Conservation (phyloP, 495 filamentous ascomycete genomes). For the Cladorrhinum samala region DNA sequence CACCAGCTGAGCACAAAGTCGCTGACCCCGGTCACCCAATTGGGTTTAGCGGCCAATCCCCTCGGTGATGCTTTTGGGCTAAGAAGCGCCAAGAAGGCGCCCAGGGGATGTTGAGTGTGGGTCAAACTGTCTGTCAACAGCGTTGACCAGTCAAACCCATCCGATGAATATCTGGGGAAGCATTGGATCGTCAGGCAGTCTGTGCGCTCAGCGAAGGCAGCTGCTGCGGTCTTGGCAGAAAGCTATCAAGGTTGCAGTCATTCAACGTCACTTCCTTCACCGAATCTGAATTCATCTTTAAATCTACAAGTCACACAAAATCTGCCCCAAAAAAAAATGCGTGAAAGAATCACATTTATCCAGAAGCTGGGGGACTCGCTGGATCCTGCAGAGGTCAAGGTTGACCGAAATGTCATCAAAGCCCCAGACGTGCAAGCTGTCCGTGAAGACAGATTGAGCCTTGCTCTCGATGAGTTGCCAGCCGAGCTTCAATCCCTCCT, state of each 20-base stretch:
- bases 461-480: slow-evolving; percentile 68
- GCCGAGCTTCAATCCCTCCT: slow-evolving; percentile 59
- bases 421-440: slow-evolving; percentile 56
- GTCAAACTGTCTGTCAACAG: background rate
- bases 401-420: slow-evolving; percentile 45
- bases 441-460: slow-evolving; percentile 74
- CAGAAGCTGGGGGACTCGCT: slow-evolving; percentile 56
- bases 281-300: background rate
- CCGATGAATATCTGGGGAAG: background rate
- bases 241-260: background rate
- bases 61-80: slow-evolving; percentile 27
- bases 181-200: no score
- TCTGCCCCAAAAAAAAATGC: slow-evolving; percentile 60
- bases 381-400: slow-evolving; percentile 50
- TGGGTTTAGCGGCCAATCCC: slow-evolving; percentile 20
- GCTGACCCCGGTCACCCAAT: slow-evolving; percentile 23
- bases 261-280: slow-evolving; percentile 3
- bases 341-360: slow-evolving; percentile 77
- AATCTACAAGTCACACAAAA: no score
- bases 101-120: background rate
- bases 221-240: background rate
- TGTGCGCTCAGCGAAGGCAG: no score
- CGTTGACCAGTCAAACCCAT: slow-evolving; percentile 8
- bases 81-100: background rate
- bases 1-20: slow-evolving; percentile 5